Base-by-base conservation (phyloP, 495 filamentous ascomycete species). In the Hyphodiscus hymeniophilus region DNA sequence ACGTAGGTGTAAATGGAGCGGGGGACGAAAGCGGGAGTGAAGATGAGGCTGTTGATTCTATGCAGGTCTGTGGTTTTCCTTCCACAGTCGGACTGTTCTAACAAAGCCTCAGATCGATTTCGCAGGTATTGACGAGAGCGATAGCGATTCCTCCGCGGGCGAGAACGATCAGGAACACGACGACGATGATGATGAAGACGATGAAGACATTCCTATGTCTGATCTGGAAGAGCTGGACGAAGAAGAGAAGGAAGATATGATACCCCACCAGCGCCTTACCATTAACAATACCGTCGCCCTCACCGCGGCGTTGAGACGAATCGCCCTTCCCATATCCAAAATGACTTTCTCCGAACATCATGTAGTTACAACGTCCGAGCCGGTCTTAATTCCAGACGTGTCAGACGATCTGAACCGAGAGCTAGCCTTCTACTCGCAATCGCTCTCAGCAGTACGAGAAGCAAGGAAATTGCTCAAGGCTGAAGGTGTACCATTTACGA, bases 271-370 rank as follows among this genome's bases (percentile, higher is more conserved):
- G 60, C 88, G 91, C 54, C 82, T 95, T 53, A 96, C 89, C 36
- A 96, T 96, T 70, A 96, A 98, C 75, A 98, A 98, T 71, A 87
- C 85, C 42, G 68, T 85, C 47, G 92, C 88, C 17, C 85, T 98
- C 30, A 79, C 73, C 47, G 68, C 82, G 50, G 76, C 86, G 23
- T 73, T 89, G 45, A 84, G 83, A 57, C 85, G 87, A 57, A 89
- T 98, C 59, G 70, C 38, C 63, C 87, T 52, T 77, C 86, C 46
- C 73, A 71, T 76, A 17, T 63, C 66, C 5, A 71, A 67, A 22
- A 41, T 75, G 6, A 51, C 67, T 2, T 77, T 81, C 50, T 72
- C 71, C 36, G 76, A 78, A 57, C 73, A 76, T 42, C 75, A 79
- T 54, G 74, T 75, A 4, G 52, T 80, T 41, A 75, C 72, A 15